A percentile compares a stretch with the other conserved stretches of the same genome.
phyloP scores from a whole-genome alignment of 2,329 filamentous ascomycete genomes.

The Neocucurbitaria cava region DNA sequence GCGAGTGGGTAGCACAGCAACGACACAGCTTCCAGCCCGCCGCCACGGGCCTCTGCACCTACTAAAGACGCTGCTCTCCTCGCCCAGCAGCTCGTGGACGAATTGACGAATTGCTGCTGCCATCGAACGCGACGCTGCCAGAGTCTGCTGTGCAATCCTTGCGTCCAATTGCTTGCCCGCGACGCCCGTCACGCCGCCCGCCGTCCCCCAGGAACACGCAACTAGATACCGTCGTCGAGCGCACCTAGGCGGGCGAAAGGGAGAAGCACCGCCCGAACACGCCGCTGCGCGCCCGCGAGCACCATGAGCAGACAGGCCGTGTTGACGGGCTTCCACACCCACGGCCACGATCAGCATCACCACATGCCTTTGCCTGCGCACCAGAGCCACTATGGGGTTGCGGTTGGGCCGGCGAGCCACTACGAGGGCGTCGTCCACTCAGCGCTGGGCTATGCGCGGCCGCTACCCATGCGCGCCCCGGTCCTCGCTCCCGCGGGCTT shows the following conservation, averaged over 20 bases:
- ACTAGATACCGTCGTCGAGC: no score
- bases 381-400: slow-evolving; percentile 33
- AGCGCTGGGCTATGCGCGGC: slow-evolving; percentile 47
- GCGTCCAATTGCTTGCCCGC: slow-evolving; percentile 35
- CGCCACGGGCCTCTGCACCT: slow-evolving; percentile 43
- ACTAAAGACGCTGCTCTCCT: slow-evolving; percentile 46
- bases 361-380: slow-evolving; percentile 4
- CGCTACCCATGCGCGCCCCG: slow-evolving; percentile 52
- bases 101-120: slow-evolving; percentile 37
- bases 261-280: background rate
- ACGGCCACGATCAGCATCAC: slow-evolving; percentile 11
- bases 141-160: slow-evolving; percentile 44
- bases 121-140: slow-evolving; percentile 33
- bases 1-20: slow-evolving; percentile 46
- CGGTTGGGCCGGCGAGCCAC: slow-evolving; percentile 24
- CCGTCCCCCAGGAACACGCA: background rate
- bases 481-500: slow-evolving; percentile 45
- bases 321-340: slow-evolving; percentile 35
- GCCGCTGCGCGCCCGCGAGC: background rate
- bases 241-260: background rate
- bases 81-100: slow-evolving; percentile 45
- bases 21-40: slow-evolving; percentile 45
- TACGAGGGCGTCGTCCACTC: slow-evolving; percentile 32
- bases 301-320: slow-evolving; percentile 43
- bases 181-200: slow-evolving; percentile 33